Conservation (phyloP, 768 basidiomycete species). For the Lactarius pseudohatsudake region DNA sequence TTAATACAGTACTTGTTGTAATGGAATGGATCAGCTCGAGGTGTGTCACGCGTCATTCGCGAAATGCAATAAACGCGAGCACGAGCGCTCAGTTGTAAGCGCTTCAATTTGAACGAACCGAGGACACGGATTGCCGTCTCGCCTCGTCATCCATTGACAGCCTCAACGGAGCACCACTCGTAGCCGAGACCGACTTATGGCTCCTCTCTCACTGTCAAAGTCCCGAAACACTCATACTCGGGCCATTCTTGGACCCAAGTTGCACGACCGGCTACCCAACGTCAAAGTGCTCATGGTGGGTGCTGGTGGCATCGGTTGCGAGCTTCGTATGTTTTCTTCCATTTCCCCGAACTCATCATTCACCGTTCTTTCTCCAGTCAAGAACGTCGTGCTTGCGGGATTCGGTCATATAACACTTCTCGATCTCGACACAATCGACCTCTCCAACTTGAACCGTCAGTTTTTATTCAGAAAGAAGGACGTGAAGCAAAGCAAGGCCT, state of each 20-base stretch:
- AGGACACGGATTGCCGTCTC: slow-evolving; percentile 10
- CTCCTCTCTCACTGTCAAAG: slow-evolving; percentile 14
- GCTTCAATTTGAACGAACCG: slow-evolving; percentile 8
- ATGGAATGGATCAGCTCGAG: background rate
- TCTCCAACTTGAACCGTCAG: slow-evolving; percentile 95
- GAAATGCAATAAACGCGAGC: background rate
- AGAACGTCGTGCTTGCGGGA: slow-evolving; percentile 91
- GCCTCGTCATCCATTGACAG: slow-evolving; percentile 11
- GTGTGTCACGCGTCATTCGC: slow-evolving; percentile 10
- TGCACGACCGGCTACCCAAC: slow-evolving; percentile 57
- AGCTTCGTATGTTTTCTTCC: slow-evolving; percentile 58
- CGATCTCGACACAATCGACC: slow-evolving; percentile 97
- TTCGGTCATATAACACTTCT: slow-evolving; percentile 91
- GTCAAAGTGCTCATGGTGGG: slow-evolving; percentile 87
- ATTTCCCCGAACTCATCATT: background rate
- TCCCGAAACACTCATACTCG: slow-evolving; percentile 51
- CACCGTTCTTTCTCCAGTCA: slow-evolving; percentile 53
- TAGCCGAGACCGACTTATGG: slow-evolving; percentile 8
- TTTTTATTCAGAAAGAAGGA: slow-evolving; percentile 97
- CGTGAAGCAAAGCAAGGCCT: slow-evolving; percentile 93
- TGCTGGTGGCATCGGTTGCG: slow-evolving; percentile 96
- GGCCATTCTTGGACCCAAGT: slow-evolving; percentile 76
- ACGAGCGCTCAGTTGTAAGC: background rate
- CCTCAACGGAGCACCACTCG: slow-evolving; percentile 9
- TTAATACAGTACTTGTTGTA: background rate